These are phyloP conservation scores for Xerophyta viscosa DNA, from an alignment of 106 monocot genomes.

Conservation along the genomic window DNA sequence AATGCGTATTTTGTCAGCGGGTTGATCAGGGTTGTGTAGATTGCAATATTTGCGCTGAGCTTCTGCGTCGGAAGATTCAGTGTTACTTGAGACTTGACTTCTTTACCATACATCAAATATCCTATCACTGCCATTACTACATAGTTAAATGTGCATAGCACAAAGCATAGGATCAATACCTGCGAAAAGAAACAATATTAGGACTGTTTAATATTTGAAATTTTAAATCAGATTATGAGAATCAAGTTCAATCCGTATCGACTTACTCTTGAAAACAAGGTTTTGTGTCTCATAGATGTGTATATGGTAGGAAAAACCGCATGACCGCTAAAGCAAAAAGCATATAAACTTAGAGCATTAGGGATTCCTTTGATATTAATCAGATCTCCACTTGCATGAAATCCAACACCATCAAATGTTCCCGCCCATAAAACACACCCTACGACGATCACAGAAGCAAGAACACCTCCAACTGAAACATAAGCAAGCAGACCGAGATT, in stretches of 20 bases:
- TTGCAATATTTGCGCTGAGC: conserved; percentile 57
- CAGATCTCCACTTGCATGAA: conserved; percentile 39
- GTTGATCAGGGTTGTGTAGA: conserved; percentile 74
- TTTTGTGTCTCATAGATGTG: conserved; percentile 48
- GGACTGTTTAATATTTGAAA: no score
- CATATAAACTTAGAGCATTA: conserved; percentile 64
- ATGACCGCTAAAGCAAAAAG: conserved; percentile 80
- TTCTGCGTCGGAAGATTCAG: conserved; percentile 42
- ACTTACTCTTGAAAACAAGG: conserved; percentile 38
- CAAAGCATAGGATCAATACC: conserved; percentile 54
- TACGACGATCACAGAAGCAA: conserved; percentile 50
- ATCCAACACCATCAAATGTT: conserved; percentile 37
- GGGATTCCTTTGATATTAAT: conserved; percentile 51
- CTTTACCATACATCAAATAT: conserved; percentile 71
- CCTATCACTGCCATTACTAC: conserved; percentile 52
- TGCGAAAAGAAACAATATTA: conserved; percentile 13
- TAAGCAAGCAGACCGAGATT: conserved; percentile 59
- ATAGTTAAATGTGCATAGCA: conserved; percentile 45
- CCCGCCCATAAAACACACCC: conserved; percentile 47
- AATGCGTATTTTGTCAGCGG: conserved; percentile 73
- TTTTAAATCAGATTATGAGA: no score
- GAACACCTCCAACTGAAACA: conserved; percentile 54
- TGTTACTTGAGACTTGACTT: conserved; percentile 52
- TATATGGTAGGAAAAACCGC: conserved; percentile 81
- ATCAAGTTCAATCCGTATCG: no score